These are phyloP conservation scores for Claviceps cyperi DNA, from an alignment of 2,329 filamentous ascomycete species.

Conservation along the genomic window DNA sequence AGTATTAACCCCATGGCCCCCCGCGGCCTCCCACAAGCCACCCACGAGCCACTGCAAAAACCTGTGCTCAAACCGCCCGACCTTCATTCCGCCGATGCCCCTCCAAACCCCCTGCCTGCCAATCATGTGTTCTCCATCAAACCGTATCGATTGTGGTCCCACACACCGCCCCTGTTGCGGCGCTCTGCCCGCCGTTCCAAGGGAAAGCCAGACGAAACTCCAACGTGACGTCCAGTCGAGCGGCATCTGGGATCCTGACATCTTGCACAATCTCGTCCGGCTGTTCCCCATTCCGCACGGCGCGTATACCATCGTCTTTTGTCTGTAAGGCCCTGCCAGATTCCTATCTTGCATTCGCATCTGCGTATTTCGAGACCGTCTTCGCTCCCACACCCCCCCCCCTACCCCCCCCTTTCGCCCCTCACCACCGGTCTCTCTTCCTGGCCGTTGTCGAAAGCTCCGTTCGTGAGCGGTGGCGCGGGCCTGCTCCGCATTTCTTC, in stretches of 20 bases:
- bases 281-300: neutral
- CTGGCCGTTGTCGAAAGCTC: constrained; percentile 2
- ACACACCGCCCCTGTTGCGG: constrained; percentile 2
- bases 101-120: constrained; percentile 9
- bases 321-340: constrained; percentile 10
- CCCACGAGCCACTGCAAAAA: constrained; percentile 6
- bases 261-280: constrained; percentile 10
- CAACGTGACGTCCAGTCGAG: neutral
- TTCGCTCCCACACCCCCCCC: constrained; percentile 2
- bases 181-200: constrained; percentile 4
- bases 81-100: neutral
- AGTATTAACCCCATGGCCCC: neutral
- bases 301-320: constrained; percentile 3
- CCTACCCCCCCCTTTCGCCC: neutral
- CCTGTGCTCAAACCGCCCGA: neutral
- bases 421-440: neutral
- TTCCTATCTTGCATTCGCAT: constrained; percentile 7
- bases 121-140: constrained; percentile 19
- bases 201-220: neutral
- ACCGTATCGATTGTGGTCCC: constrained; percentile 10
- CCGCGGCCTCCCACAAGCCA: constrained; percentile 5
- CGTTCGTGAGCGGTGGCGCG: constrained; percentile 15
- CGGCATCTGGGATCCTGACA: constrained; percentile 8
- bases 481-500: constrained; percentile 5
- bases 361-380: constrained; percentile 6